phyloP scores from a whole-genome alignment of 2,329 filamentous ascomycete genomes.

The Stemphylium beticola region DNA sequence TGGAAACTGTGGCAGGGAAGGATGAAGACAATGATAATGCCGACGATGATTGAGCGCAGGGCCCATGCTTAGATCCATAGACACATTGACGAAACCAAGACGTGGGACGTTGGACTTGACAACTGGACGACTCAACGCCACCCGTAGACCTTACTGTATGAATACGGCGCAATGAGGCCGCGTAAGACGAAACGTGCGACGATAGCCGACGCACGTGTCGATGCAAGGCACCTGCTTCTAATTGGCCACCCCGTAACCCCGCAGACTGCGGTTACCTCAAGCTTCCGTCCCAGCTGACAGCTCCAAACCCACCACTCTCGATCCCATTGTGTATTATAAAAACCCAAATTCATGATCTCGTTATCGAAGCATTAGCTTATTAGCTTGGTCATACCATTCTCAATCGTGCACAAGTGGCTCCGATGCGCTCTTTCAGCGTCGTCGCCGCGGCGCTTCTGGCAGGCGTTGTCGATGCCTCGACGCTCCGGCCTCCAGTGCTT shows the following conservation, averaged over 20 bases:
- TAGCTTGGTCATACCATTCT: not conserved
- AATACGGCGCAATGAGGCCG: not conserved
- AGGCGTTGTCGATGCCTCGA: slow-evolving; percentile 56
- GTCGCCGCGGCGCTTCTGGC: slow-evolving; percentile 48
- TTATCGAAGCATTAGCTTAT: slow-evolving; percentile 2
- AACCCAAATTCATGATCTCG: not conserved
- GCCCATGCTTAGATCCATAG: no score
- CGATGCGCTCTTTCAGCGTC: slow-evolving; percentile 37
- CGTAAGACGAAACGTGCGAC: slow-evolving; percentile 14
- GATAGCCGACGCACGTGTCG: slow-evolving; percentile 2
- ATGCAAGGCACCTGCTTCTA: slow-evolving; percentile 37
- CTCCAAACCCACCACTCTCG: slow-evolving; percentile 10
- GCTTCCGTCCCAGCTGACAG: slow-evolving; percentile 24
- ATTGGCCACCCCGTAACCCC: slow-evolving; percentile 35
- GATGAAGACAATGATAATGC: slow-evolving; percentile 32
- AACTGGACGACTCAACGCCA: no score
- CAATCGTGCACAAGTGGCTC: slow-evolving; percentile 9
- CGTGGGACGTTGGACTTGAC: no score
- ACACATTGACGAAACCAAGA: no score
- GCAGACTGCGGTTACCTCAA: slow-evolving; percentile 29
- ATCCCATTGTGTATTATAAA: slow-evolving; percentile 1
- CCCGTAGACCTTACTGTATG: no score
- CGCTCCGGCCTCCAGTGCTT: slow-evolving; percentile 60
- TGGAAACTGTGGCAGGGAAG: slow-evolving; percentile 41
- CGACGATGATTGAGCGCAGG: slow-evolving; percentile 11